phyloP scores from a whole-genome alignment of 2,329 filamentous ascomycete genomes.

The Fusarium brevicatenulatum region DNA sequence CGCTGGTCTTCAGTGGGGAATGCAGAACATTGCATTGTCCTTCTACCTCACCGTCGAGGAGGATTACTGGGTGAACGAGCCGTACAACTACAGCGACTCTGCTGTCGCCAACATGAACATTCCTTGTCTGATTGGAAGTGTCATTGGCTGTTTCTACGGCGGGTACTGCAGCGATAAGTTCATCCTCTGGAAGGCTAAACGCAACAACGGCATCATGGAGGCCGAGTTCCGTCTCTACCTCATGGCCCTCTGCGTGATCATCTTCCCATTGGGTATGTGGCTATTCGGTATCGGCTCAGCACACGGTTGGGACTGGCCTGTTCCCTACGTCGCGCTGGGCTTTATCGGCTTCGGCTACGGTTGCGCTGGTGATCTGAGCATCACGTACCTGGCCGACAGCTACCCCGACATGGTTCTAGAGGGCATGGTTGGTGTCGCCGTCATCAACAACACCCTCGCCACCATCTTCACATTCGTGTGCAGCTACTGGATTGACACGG shows the following conservation, averaged over 20 bases:
- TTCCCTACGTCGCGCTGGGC: slow-evolving; percentile 64
- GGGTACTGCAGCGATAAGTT: slow-evolving; percentile 67
- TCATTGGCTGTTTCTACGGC: slow-evolving; percentile 66
- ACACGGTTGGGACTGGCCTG: slow-evolving; percentile 62
- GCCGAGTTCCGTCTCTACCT: slow-evolving; percentile 65
- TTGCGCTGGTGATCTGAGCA: slow-evolving; percentile 65
- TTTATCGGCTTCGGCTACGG: slow-evolving; percentile 70
- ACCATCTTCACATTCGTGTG: slow-evolving; percentile 65
- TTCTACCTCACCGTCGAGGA: slow-evolving; percentile 69
- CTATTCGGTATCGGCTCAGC: slow-evolving; percentile 63
- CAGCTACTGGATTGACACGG: slow-evolving; percentile 59
- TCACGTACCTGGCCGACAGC: slow-evolving; percentile 65
- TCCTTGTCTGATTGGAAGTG: slow-evolving; percentile 63
- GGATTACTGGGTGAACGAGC: slow-evolving; percentile 62
- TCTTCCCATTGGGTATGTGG: slow-evolving; percentile 62
- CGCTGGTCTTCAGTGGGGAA: slow-evolving; percentile 67
- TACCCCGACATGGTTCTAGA: slow-evolving; percentile 67
- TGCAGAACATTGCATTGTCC: slow-evolving; percentile 68
- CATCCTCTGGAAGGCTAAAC: slow-evolving; percentile 64
- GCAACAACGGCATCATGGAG: slow-evolving; percentile 64
- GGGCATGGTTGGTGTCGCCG: slow-evolving; percentile 67
- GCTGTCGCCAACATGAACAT: slow-evolving; percentile 68
- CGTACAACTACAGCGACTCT: slow-evolving; percentile 65
- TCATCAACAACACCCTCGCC: slow-evolving; percentile 66
- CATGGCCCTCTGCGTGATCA: slow-evolving; percentile 59